Percentiles rank a stretch among this genome's conserved stretches.
These are phyloP conservation scores for Haplographium delicatum DNA, from an alignment of 495 filamentous ascomycete genomes.

Conservation along the genomic window DNA sequence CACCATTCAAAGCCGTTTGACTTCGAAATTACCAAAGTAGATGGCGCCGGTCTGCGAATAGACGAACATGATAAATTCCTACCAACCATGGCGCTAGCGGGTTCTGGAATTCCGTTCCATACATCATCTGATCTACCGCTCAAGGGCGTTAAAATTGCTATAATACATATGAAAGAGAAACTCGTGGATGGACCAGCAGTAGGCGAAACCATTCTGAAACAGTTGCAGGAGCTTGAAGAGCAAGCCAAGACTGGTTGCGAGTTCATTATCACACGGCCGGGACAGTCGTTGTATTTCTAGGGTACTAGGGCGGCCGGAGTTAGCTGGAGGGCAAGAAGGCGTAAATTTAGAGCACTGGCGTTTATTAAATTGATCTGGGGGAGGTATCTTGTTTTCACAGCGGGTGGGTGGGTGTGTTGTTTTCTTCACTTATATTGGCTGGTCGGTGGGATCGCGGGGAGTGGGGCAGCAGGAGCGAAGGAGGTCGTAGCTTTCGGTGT, in stretches of 20 bases:
- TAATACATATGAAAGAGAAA: constrained; percentile 80
- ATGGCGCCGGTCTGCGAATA: neutral
- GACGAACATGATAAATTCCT: neutral
- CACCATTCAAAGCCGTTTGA: neutral
- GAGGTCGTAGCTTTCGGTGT: too few species aligned
- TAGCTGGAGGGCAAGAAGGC: neutral
- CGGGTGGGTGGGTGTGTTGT: neutral
- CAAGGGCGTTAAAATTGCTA: constrained; percentile 55
- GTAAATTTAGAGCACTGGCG: neutral
- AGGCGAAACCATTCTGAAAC: constrained; percentile 57
- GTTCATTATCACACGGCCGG: constrained; percentile 62
- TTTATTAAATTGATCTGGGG: neutral
- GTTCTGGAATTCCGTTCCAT: neutral
- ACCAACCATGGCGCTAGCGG: neutral
- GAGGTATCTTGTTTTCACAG: neutral
- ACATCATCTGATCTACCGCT: constrained; percentile 23
- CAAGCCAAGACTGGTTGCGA: constrained; percentile 65
- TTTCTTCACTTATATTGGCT: too few species aligned
- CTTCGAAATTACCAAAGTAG: neutral
- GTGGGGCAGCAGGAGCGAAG: too few species aligned
- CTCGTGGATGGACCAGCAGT: constrained; percentile 57
- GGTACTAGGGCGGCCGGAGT: neutral
- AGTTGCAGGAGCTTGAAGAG: constrained; percentile 58
- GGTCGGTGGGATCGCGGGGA: neutral
- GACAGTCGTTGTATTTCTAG: constrained; percentile 28